These are phyloP conservation scores for Plasmopara muralis DNA, from an alignment of 352 stramenopile genomes.

Conservation along the genomic window DNA sequence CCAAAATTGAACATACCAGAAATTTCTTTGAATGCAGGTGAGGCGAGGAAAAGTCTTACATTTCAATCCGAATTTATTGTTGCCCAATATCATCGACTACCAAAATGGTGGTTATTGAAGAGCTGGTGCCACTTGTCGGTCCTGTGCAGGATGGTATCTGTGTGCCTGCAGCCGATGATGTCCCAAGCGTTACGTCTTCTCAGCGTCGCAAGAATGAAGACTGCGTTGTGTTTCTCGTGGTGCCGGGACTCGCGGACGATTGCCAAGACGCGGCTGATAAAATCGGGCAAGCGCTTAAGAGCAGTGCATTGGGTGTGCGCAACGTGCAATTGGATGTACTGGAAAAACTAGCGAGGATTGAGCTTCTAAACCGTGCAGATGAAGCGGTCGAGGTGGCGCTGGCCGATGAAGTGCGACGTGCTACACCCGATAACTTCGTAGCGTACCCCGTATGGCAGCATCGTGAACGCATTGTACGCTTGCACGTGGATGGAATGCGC, in stretches of 20 bases:
- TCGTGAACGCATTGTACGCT: constrained; percentile 66
- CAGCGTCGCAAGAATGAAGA: constrained; percentile 43
- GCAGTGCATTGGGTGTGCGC: constrained; percentile 28
- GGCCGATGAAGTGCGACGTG: constrained; percentile 45
- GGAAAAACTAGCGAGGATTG: constrained; percentile 65
- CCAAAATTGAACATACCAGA: too few species aligned
- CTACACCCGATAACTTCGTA: constrained; percentile 36
- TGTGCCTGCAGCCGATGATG: constrained; percentile 55
- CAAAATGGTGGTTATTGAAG: constrained; percentile 23
- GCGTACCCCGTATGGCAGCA: constrained; percentile 82
- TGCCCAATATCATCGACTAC: not conserved
- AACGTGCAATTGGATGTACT: constrained; percentile 51
- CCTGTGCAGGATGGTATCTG: constrained; percentile 32
- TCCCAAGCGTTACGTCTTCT: constrained; percentile 66
- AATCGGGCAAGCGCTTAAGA: constrained; percentile 32
- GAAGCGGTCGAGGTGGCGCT: constrained; percentile 42
- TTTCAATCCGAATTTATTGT: too few species aligned
- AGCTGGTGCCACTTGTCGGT: constrained; percentile 27
- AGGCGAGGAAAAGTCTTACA: too few species aligned
- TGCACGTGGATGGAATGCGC: constrained; percentile 77
- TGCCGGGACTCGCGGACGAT: constrained; percentile 39
- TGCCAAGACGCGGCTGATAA: constrained; percentile 15
- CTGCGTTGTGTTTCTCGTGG: constrained; percentile 65
- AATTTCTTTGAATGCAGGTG: too few species aligned
- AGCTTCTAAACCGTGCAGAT: constrained; percentile 34